These are phyloP conservation scores for Blastocystis sp. DNA, from an alignment of 352 stramenopile genomes.

Conservation along the genomic window DNA sequence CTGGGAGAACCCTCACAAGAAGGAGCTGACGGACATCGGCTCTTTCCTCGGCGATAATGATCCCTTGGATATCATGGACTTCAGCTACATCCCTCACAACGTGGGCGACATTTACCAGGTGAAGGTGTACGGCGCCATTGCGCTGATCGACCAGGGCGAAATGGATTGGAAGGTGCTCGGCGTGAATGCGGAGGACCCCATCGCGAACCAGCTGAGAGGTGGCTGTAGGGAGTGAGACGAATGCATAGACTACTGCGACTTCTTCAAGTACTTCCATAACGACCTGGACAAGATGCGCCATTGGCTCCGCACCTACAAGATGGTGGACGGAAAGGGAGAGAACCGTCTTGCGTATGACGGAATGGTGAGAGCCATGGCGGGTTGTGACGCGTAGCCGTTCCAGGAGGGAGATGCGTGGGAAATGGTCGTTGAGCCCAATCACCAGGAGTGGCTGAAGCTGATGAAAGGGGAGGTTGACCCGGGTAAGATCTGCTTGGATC, in stretches of 20 bases:
- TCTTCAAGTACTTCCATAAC: constrained; percentile 61
- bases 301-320: constrained; percentile 97
- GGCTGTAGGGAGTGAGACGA: neutral
- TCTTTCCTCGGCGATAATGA: constrained; percentile 88
- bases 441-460: constrained; percentile 58
- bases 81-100: constrained; percentile 82
- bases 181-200: constrained; percentile 82
- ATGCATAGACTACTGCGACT: constrained; percentile 62
- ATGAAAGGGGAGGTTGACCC: constrained; percentile 32
- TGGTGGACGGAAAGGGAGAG: constrained; percentile 89
- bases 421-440: constrained; percentile 58
- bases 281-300: constrained; percentile 73
- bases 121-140: constrained; percentile 91
- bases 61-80: constrained; percentile 96
- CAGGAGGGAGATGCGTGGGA: constrained; percentile 65
- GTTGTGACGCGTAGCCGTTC: constrained; percentile 26
- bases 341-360: constrained; percentile 85
- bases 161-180: constrained; percentile 97
- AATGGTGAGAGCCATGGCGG: constrained; percentile 69
- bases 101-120: constrained; percentile 93
- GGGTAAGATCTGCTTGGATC: constrained; percentile 35
- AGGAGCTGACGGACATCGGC: constrained; percentile 77
- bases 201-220: constrained; percentile 74
- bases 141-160: constrained; percentile 95
- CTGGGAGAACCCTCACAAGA: constrained; percentile 90